Percentiles rank a stretch among this genome's conserved stretches.
phyloP scores from a whole-genome alignment of 2,329 filamentous ascomycete genomes.

The Penicillium sp. region DNA sequence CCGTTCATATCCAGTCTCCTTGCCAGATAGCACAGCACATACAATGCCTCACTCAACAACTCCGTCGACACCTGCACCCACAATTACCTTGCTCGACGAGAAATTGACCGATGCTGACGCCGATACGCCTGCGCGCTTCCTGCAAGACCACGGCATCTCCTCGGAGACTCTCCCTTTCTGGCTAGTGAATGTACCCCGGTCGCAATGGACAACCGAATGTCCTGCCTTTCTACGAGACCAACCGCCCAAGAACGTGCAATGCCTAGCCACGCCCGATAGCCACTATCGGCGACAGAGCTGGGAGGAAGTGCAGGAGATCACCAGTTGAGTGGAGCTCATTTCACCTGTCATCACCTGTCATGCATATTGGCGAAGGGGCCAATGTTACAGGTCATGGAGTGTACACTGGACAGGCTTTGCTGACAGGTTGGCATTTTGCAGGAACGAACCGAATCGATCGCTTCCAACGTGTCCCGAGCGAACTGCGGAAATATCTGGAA shows the following conservation, averaged over 20 bases:
- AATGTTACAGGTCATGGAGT: too few relatives aligned
- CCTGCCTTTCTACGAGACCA: conserved; percentile 72
- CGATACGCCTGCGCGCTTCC: conserved; percentile 18
- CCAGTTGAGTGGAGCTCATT: conserved; percentile 50
- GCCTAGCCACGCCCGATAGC: conserved; percentile 73
- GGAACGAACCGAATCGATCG: conserved; percentile 71
- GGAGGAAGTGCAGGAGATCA: conserved; percentile 69
- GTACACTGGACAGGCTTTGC: background rate
- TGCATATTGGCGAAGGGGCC: conserved; percentile 10
- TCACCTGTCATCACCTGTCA: conserved; percentile 4
- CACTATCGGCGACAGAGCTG: conserved; percentile 70
- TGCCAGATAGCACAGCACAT: background rate
- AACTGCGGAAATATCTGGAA: conserved; percentile 77
- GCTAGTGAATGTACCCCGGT: conserved; percentile 76
- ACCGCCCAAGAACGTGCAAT: conserved; percentile 70
- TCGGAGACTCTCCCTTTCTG: conserved; percentile 67
- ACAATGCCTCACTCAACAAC: conserved; percentile 21
- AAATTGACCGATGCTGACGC: conserved; percentile 29
- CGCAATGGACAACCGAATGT: conserved; percentile 68
- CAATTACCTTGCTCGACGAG: conserved; percentile 34
- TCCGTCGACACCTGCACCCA: conserved; percentile 29
- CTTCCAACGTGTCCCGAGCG: conserved; percentile 78
- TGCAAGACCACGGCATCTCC: conserved; percentile 20
- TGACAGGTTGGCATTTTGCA: conserved; percentile 33
- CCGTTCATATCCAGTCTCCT: background rate